Evolutionary conservation across 345 rosid species (phyloP), one percentile per base, ranked within the genome.

Genomic region (Trapa incisa): DNA sequence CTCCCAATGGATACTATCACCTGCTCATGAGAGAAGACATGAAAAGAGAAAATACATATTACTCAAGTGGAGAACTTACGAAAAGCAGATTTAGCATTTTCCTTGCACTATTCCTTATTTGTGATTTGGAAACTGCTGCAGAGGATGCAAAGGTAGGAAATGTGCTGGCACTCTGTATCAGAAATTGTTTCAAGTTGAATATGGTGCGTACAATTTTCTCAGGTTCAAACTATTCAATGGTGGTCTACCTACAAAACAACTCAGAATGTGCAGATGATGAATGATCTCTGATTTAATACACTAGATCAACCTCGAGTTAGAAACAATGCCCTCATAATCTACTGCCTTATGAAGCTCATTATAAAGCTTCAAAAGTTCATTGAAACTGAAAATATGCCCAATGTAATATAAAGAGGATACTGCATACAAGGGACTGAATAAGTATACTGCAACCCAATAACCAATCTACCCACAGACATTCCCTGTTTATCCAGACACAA

Each of bases 1-100:
- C 70, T 68, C 37, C 70, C 70, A 22, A 68, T 17, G 12, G 70
- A 68, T 6, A 68, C 70, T 9, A 68, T 16, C 64, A 68, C 64
- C 70, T 68, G 70, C 54, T 15, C 32, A 54, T 11, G 13, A 13
- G 12, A 45, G 48, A 45, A 7, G 2, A 45, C 13, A 1, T 45
- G 7, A 11, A 45, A 45, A 45, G 5, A 45, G 9, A 45, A 4
- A 45, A 41, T 41, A 41, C 7, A 41, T 8, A 45, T 45, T 13
- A 45, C 48, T 45, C 11, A 45, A 4, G 5, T 45, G 48, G 48
- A 45, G 48, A 7, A 7, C 48, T 45, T 45, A 7, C 1, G 7
- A 2, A 17, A 15, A 47, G 4, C 6, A 8, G 43, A 41, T 41
- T 41, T 41, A 41, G 43, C 43, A 41, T 3, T 47, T 22, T 15